Evolutionary conservation across 2,329 filamentous ascomycete genomes (phyloP), one percentile per base, ranked within the genome.

Genomic region (Apiospora saccharicola): DNA sequence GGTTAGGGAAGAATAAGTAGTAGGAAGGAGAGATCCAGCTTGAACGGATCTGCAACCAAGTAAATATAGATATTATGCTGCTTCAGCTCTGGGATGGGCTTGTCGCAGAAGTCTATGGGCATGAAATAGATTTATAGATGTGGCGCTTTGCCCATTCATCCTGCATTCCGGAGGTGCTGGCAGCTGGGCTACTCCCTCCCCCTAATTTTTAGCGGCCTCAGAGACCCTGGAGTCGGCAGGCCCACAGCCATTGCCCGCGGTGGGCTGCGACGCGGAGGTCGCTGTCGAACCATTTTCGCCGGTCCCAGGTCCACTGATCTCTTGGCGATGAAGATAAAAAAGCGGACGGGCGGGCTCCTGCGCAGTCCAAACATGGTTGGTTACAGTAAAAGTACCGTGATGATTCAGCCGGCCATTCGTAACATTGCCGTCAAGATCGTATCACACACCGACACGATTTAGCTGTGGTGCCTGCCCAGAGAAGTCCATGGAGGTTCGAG

Each of bases 111-210:
- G 57, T n/a, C 57, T 1, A 64, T 41, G 57, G 57, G 57, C 57
- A 64, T 64, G 57, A 64, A 64, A 64, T 64, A 41, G 30, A 41
- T 64, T 64, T 64, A 64, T 64, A 64, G 57, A n/a, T n/a, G 57
- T 64, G 57, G 57, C 57, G 26, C 57, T 8, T n/a, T 12, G 30
- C 34, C 34, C 22, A 19, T n/a, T 41, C n/a, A 22, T 64, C 19
- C 30, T 61, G 30, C 30, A 37, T 12, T 30, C 53, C 30, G 34
- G 34, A 64, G 30, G 8, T 64, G 57, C 57, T 64, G 24, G 51
- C 12, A 30, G 51, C 49, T 53, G 53, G 57, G 57, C 57, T 41
- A 37, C 57, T 64, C 57, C 57, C 57, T 61, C 30, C 53, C 53
- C 53, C 53, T 61, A 61, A 34, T 61, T 37, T 22, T 61, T 61